Conservation (phyloP, 2,329 filamentous ascomycete genomes). For the Mycosphaerelloides madeirae region DNA sequence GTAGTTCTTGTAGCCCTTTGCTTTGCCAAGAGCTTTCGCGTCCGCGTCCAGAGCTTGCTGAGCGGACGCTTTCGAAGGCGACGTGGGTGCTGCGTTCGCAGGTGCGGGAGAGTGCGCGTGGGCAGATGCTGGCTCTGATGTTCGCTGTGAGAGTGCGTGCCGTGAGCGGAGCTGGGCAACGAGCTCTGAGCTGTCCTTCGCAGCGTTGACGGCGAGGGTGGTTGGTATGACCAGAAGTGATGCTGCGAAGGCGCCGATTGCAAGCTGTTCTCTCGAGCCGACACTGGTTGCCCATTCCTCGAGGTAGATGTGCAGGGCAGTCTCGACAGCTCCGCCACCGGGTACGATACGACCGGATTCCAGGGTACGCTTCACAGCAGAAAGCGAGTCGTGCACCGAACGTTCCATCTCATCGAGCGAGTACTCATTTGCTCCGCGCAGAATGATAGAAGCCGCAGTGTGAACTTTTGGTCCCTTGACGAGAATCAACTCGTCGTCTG, state of each 20-base stretch:
- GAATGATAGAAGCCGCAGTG: constrained; percentile 90
- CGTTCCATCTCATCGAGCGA: constrained; percentile 99
- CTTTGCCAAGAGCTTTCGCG: constrained; percentile 82
- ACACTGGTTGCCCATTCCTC: constrained; percentile 98
- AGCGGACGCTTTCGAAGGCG: constrained; percentile 21
- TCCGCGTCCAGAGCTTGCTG: constrained; percentile 50
- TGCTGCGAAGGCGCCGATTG: constrained; percentile 95
- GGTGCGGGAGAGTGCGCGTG: constrained; percentile 13
- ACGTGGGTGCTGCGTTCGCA: constrained; percentile 15
- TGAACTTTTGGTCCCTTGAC: constrained; percentile 93
- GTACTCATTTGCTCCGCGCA: constrained; percentile 93
- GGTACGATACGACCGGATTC: constrained; percentile 97
- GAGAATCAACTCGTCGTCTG: constrained; percentile 96
- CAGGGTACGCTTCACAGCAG: constrained; percentile 92
- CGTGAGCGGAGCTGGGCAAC: constrained; percentile 91
- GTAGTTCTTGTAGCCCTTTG: constrained; percentile 99
- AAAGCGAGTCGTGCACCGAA: constrained; percentile 93
- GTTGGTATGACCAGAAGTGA: constrained; percentile 92
- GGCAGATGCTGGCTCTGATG: constrained; percentile 66
- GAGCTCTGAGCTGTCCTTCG: constrained; percentile 91
- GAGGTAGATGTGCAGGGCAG: constrained; percentile 97
- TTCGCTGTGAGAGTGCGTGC: constrained; percentile 89
- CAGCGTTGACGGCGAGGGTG: constrained; percentile 93
- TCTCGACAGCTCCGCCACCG: constrained; percentile 93
- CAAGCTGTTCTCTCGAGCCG: constrained; percentile 90